Conservation (phyloP, 371 early-diverging fungal species). For the Rhizopus sp. region DNA sequence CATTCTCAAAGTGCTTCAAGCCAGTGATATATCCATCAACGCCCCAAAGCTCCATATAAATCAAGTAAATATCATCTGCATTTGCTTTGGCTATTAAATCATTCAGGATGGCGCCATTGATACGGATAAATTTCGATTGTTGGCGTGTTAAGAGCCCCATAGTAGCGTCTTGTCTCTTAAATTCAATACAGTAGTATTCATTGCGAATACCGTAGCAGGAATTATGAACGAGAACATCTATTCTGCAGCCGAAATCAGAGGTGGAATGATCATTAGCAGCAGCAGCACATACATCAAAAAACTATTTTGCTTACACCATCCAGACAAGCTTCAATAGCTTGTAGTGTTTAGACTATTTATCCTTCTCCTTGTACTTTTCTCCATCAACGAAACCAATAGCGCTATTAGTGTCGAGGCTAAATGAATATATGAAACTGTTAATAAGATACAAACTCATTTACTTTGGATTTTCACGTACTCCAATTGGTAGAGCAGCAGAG, state of each 20-base stretch:
- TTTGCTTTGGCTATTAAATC: constrained; percentile 1
- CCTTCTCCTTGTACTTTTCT: constrained; percentile 15
- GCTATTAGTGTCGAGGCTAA: constrained; percentile 8
- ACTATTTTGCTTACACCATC: constrained; percentile 17
- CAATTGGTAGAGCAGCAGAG: constrained; percentile 15
- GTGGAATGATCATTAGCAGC: constrained; percentile 1
- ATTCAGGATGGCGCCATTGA: constrained; percentile 3
- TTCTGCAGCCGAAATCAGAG: constrained; percentile 1
- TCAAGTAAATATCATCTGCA: constrained; percentile 20
- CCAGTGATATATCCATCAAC: constrained; percentile 12
- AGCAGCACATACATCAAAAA: constrained; percentile 9
- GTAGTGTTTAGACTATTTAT: constrained; percentile 16
- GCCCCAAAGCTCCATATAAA: constrained; percentile 24
- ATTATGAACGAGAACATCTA: constrained; percentile 3
- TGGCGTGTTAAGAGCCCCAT: not conserved
- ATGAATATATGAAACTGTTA: constrained; percentile 15
- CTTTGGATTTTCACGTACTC: constrained; percentile 16
- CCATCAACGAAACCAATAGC: constrained; percentile 11
- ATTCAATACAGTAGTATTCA: constrained; percentile 5
- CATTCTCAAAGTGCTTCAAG: constrained; percentile 13
- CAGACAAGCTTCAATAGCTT: constrained; percentile 8
- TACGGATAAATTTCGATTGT: not conserved
- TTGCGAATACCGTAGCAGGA: constrained; percentile 5
- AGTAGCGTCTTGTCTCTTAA: constrained; percentile 1
- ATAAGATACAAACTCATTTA: constrained; percentile 13